Evolutionary conservation across 192 early-diverging fungal genomes (phyloP), one percentile per base, ranked within the genome.

Genomic region (Umbelopsis sp.): DNA sequence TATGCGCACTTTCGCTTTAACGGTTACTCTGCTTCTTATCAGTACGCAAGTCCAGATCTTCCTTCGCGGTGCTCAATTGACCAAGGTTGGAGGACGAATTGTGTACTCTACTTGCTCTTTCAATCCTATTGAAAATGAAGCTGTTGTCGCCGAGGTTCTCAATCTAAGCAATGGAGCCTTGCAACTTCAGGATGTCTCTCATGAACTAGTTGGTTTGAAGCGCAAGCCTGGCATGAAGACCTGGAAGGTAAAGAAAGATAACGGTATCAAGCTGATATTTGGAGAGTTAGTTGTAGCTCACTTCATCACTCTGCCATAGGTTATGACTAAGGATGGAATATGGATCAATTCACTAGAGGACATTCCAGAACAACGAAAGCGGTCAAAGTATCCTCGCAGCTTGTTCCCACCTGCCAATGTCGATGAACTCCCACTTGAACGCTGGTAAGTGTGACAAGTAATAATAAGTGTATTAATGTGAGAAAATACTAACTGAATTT

Each of bases 81-180:
- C 93, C 62, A 97, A 97, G 84, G 83, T 93, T 45, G 94, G 93
- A 45, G 98, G 96, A 2, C 87, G 94, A 36, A 84, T 99, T 67
- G 98, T 99, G 0, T 99, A 98, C 76, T 97, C 96, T 36, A 99
- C 98, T 2, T 99, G 98, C 85, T 95, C 96, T 34, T 91, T 99
- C 78, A 99, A 99, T 78, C 97, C 98, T 20, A 82, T 98, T 67
- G 97, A 98, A 80, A 97, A 98, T 74, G 96, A 99, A 81, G 95
- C 96, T 7, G 96, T 98, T 45, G 93, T 98, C 1, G 94, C 92
- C 26, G 92, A 91, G 52, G 86, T 92, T 14, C 80, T 98, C 75
- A 87, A 82, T 70, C 72, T 80, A 45, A 75, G 81, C 49, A 83
- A 86, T 44, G 88, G 93, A 38, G 87, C 95, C 0, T 76, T 99